Evolutionary conservation across 148 eudicot genomes (phyloP), one percentile per base, ranked within the genome.

Genomic region (Selenicereus undatus): DNA sequence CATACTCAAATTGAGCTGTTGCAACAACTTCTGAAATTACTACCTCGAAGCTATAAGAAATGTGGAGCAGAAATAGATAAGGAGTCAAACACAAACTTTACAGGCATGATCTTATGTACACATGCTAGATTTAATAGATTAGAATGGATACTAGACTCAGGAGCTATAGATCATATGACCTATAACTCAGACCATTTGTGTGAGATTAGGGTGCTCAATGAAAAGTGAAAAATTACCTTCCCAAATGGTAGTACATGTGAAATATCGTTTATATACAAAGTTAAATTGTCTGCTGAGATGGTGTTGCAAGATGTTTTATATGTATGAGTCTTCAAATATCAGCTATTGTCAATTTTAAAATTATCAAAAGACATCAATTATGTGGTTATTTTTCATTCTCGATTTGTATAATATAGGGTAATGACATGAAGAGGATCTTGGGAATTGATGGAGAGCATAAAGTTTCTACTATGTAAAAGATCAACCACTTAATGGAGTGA

Each of bases 161-260:
- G 79, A 11, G 66, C 79, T 0, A 45, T 74, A 0, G 51, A 81
- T 7, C 83, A 81, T 27, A 81, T 81, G 83, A 17, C 24, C 39
- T 2, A 56, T 39, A 12, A 1, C 2, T 0, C 8, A 21, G 4
- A 21, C 9, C 11, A 21, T 9, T 11, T 10, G 51, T 1, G 1
- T 11, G 3, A 8, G 0, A 1, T 21, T 12, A 11, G n/a, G 36
- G 12, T 7, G 54, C 20, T 30, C 5, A 0, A 8, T 5, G 1
- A 54, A 1, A 30, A 14, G 51, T 17, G 11, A 4, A 52, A 52
- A 9, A 52, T 79, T 0, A 69, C 17, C 4, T 20, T 78, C 0
- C 74, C 75, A 12, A 52, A 52, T 52, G 58, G 58, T 9, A 12
- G 8, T 2, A 52, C 58, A 5, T 9, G 9, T 12, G 14, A 52